Evolutionary conservation across 208 protist species (phyloP).

Genomic region (Leishmania mexicana): DNA sequence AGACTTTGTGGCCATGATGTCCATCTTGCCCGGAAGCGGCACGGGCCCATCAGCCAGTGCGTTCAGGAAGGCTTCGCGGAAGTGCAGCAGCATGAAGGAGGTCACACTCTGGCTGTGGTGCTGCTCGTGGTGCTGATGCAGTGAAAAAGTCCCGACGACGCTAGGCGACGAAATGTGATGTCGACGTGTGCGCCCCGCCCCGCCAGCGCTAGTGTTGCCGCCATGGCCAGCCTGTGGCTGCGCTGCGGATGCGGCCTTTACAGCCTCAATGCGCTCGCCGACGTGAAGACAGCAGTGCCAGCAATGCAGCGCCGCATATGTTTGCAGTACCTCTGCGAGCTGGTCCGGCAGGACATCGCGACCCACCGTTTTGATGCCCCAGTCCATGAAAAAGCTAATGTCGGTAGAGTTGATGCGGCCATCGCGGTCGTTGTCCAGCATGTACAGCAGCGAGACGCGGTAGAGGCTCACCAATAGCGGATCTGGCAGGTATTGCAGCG

Average conservation of each 20-base stretch:
- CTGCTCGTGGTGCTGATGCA: not conserved
- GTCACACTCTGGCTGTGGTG: conserved; percentile 3
- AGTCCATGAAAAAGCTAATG: conserved; percentile 60
- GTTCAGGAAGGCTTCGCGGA: conserved; percentile 20
- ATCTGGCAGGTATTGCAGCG: conserved; percentile 54
- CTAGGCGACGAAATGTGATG: conserved; percentile 4
- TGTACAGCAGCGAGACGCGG: conserved; percentile 62
- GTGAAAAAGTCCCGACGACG: not conserved
- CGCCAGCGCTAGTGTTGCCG: conserved; percentile 12
- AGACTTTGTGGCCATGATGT: not conserved
- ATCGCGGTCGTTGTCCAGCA: conserved; percentile 69
- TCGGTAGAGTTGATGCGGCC: conserved; percentile 53
- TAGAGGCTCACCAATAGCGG: conserved; percentile 57
- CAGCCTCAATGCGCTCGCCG: conserved; percentile 21
- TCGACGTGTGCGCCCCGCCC: not conserved
- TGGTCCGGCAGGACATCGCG: conserved; percentile 41
- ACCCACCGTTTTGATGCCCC: conserved; percentile 49
- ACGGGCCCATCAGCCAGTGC: conserved; percentile 5
- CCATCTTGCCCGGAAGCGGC: conserved; percentile 4
- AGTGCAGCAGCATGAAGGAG: conserved; percentile 32
- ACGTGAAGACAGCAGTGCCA: conserved; percentile 53
- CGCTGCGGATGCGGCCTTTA: conserved; percentile 1
- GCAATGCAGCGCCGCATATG: conserved; percentile 53
- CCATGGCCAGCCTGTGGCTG: not conserved
- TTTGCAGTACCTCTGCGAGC: conserved; percentile 59